Base-by-base conservation (phyloP, 2,329 filamentous ascomycete species). In the Cadophora sp. region DNA sequence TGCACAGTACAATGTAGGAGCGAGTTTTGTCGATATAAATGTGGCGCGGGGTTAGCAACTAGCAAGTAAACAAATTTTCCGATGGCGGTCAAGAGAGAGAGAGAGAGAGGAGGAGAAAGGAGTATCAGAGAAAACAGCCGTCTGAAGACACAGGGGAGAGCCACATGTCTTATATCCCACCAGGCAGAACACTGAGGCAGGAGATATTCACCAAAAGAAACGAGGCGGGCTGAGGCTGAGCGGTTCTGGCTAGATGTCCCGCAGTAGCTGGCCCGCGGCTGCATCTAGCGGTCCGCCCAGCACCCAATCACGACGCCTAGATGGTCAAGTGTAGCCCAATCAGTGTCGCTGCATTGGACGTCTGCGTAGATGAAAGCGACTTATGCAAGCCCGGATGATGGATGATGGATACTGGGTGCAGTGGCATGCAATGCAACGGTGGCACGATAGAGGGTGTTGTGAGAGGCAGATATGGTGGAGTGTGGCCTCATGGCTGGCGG, bases 181-280 rank as follows among this genome's bases (percentile, higher is more conserved):
- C 14, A 48, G 40, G 58, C 37, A 48, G 37, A 14, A 43, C 12
- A 43, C 40, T 16, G 14, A 16, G 14, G 14, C 34, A 46, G 7
- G 50, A 43, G 19, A 4, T n/a, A 31, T 62, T 9, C 7, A 43
- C 11, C 5, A 46, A 29, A n/a, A 46, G 37, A 27, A 29, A 43
- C 27, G 40, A 50, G 43, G 37, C 59, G 24, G 59, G 59, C 59
- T 62, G 37, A 62, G 40, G 59, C 59, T 62, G 40, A 48, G 56
- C 56, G 24, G 14, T 58, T 59, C 56, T 37, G 19, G 31, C 46
- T 27, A 26, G 22, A 46, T 60, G 34, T 60, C 58, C 34, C 58
- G 58, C 58, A 60, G 31, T 56, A 56, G 48, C 48, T 51, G 48
- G 29, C 53, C 53, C 53, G 29, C 29, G 29, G 29, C 53, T 37